Base-by-base conservation (phyloP, 768 basidiomycete species). In the Naganishia vaughanmartiniae region DNA sequence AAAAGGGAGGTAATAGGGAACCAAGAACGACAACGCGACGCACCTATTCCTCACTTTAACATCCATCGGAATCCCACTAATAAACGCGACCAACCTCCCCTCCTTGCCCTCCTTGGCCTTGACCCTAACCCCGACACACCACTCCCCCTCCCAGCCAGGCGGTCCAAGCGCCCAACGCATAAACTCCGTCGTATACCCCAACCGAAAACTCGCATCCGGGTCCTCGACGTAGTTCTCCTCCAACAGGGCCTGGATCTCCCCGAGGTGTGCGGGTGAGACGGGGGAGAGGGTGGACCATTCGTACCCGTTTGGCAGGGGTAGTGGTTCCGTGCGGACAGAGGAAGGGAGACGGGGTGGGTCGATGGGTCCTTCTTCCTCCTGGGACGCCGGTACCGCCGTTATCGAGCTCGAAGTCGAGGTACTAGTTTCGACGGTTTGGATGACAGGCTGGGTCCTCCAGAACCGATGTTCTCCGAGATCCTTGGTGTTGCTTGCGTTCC, bases 161-260 rank as follows among this genome's bases (percentile, higher is more conserved):
- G 94, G 93, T 74, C 88, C 91, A 46, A 99, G 84, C 11, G 95
- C 95, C 96, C 96, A 99, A 79, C 88, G 84, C 34, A 99, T 84
- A 81, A 99, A 99, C 79, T 97, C 93, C 4, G 92, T 88, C 53
- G 89, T 91, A 76, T 99, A 99, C 78, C 91, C 88, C 85, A 99
- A 97, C 42, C 96, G 88, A 85, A 98, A 96, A n/a, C 90, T 86
- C 6, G 94, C 94, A 60, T 92, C 90, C 74, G 91, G 89, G 78
- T 99, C 96, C 80, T 99, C 96, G 54, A 99, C 93, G 75, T 98
- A 99, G 82, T 98, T 90, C 15, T 89, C 84, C 4, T 92, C 96
- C 48, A 99, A 84, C 2, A 99, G 85, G 73, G 93, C 89, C 76
- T 96, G 91, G 15, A 97, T 88, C 79, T 99, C 96, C 77, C 91